Conservation (phyloP, 176 grass and related monocot species). For the Typha latifolia region DNA sequence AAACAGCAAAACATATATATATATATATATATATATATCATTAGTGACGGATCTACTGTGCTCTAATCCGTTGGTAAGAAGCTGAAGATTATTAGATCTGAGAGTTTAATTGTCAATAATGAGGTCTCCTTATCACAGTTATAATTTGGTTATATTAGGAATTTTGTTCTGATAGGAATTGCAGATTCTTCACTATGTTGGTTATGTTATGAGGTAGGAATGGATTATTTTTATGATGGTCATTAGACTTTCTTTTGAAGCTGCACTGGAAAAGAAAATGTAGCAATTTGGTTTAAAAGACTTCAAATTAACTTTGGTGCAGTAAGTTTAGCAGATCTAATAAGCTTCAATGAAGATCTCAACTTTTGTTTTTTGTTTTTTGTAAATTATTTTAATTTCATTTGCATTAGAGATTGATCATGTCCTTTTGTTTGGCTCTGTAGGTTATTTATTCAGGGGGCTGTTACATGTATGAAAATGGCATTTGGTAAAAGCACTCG, state of each 20-base stretch:
- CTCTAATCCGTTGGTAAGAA: background rate
- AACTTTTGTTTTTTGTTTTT: background rate
- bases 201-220: background rate
- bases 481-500: conserved; percentile 36
- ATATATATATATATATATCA: background rate
- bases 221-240: background rate
- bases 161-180: background rate
- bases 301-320: too few relatives aligned
- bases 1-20: too few relatives aligned
- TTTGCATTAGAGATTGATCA: background rate
- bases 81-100: background rate
- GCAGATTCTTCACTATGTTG: background rate
- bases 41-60: background rate
- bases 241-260: background rate
- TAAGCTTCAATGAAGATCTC: too few relatives aligned
- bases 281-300: too few relatives aligned
- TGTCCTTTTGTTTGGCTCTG: background rate
- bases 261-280: too few relatives aligned
- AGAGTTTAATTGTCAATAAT: background rate
- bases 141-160: background rate
- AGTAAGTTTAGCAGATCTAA: too few relatives aligned
- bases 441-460: background rate
- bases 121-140: background rate
- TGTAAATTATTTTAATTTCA: background rate
- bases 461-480: conserved; percentile 21